A percentile compares a stretch with the other conserved stretches of the same genome.
These are phyloP conservation scores for Phialemoniopsis sp. DNA, from an alignment of 2,329 filamentous ascomycete species.

Conservation along the genomic window DNA sequence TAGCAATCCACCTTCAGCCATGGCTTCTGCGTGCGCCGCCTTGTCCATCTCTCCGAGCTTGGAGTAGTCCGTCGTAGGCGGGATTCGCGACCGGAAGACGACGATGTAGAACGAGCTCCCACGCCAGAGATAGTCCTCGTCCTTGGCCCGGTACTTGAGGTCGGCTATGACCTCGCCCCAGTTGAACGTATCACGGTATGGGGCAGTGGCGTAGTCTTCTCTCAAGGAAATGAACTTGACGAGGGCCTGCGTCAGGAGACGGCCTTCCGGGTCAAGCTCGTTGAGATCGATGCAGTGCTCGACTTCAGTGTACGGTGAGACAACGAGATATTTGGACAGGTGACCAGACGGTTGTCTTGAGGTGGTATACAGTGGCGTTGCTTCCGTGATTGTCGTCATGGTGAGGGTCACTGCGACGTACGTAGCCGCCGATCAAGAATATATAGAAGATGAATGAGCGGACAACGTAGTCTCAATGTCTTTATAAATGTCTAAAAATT, in stretches of 20 bases:
- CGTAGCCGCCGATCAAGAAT: no score
- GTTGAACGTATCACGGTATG: slow-evolving; percentile 74
- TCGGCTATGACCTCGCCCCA: slow-evolving; percentile 60
- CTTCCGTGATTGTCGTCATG: no score
- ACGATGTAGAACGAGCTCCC: slow-evolving; percentile 75
- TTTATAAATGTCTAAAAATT: no score
- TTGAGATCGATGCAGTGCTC: slow-evolving; percentile 71
- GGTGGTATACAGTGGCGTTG: no score
- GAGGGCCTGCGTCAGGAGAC: slow-evolving; percentile 69
- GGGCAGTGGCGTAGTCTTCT: slow-evolving; percentile 70
- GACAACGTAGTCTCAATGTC: no score
- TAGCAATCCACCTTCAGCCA: slow-evolving; percentile 72
- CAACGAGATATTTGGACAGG: slow-evolving; percentile 42
- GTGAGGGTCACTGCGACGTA: no score
- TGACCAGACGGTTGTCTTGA: no score
- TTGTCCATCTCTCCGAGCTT: slow-evolving; percentile 71
- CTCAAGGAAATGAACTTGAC: slow-evolving; percentile 58
- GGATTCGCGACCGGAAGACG: slow-evolving; percentile 73
- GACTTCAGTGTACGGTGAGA: slow-evolving; percentile 71
- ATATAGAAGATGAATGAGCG: no score
- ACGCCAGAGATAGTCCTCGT: slow-evolving; percentile 51
- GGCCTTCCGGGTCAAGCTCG: slow-evolving; percentile 60
- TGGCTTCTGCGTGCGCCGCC: slow-evolving; percentile 76
- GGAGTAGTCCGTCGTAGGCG: slow-evolving; percentile 60
- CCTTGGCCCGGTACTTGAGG: slow-evolving; percentile 46